Conservation (phyloP, 73 alveolate genomes). For the Durusdinium trenchii region DNA sequence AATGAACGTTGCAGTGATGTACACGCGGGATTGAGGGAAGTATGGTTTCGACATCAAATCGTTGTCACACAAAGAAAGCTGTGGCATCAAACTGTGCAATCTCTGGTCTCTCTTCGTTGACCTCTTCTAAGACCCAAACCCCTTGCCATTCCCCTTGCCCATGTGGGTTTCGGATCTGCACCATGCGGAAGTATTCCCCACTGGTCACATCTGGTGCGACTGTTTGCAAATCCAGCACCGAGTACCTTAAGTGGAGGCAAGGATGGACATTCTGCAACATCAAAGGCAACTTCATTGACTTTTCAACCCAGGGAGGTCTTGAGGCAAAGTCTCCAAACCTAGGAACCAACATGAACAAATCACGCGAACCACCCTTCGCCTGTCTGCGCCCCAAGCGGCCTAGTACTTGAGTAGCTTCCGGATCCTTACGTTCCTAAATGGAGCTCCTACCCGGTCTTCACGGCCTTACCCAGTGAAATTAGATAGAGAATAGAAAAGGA, state of each 20-base stretch:
- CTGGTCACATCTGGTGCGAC: slow-evolving; percentile 29
- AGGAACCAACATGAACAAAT: background rate
- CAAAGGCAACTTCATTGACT: background rate
- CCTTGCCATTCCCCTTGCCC: slow-evolving; percentile 94
- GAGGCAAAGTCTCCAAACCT: background rate
- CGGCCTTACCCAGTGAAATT: too few relatives aligned
- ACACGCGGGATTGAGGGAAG: background rate
- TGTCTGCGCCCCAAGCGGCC: too few relatives aligned
- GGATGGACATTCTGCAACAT: background rate
- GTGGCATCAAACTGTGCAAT: background rate
- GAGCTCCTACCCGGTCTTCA: too few relatives aligned
- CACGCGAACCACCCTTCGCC: too few relatives aligned
- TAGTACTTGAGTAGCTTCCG: too few relatives aligned
- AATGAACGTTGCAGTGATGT: background rate
- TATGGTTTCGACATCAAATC: background rate
- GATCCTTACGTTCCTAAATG: too few relatives aligned
- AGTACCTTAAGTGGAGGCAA: background rate
- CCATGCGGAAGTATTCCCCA: slow-evolving; percentile 87
- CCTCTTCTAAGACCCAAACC: background rate
- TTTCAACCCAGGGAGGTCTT: background rate
- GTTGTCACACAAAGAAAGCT: too few relatives aligned
- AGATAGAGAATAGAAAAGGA: too few relatives aligned
- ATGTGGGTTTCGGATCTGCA: slow-evolving; percentile 90
- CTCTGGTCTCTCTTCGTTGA: background rate
- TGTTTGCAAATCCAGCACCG: slow-evolving; percentile 60